These are phyloP conservation scores for Aspergillus piperis DNA, from an alignment of 2,329 filamentous ascomycete genomes.

Conservation along the genomic window DNA sequence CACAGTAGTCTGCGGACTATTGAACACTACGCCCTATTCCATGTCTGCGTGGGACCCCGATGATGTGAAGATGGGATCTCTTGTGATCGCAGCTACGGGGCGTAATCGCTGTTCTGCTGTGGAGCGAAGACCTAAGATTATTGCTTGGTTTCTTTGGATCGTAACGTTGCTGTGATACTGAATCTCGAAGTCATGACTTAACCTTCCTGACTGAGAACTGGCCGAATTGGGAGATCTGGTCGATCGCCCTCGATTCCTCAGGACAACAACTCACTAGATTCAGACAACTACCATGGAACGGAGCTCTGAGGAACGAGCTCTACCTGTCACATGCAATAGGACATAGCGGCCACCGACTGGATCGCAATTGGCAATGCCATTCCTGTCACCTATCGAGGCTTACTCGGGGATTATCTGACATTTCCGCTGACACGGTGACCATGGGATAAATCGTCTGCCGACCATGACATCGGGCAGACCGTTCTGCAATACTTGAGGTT, in stretches of 20 bases:
- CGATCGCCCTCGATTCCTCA: not conserved
- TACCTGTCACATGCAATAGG: not conserved
- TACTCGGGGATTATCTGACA: not conserved
- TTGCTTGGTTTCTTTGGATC: not conserved
- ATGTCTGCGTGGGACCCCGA: not conserved
- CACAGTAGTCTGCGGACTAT: not conserved
- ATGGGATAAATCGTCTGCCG: not conserved
- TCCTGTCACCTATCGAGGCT: not conserved
- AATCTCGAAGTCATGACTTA: not conserved
- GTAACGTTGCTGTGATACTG: not conserved
- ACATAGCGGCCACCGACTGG: not conserved
- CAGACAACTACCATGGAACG: not conserved
- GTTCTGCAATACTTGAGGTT: not conserved
- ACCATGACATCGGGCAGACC: not conserved
- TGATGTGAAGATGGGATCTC: not conserved
- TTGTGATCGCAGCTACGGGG: not conserved
- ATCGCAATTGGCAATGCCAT: not conserved
- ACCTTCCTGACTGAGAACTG: not conserved
- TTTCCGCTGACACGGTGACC: slow-evolving; percentile 1
- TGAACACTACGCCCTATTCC: not conserved
- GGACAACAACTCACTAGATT: not conserved
- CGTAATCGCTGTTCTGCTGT: not conserved
- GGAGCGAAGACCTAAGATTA: not conserved
- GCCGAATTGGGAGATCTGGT: not conserved
- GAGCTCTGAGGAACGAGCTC: not conserved